phyloP scores from a whole-genome alignment of 768 basidiomycete species.

The Trametes maxima region DNA sequence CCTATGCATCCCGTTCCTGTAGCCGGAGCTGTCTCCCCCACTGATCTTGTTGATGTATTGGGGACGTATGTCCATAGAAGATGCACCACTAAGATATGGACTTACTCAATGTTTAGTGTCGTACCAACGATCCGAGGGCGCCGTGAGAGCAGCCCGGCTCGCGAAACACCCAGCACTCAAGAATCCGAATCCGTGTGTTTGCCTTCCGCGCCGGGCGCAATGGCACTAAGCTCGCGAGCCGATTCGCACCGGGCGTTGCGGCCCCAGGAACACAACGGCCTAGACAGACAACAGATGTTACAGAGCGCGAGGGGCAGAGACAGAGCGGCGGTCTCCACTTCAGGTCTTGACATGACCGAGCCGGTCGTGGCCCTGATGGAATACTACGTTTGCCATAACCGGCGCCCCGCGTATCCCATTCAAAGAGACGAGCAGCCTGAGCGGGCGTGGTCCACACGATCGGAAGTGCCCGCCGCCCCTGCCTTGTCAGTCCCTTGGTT shows the following conservation, averaged over 20 bases:
- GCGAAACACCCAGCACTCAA: background rate
- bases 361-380: constrained; percentile 11
- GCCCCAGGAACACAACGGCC: constrained; percentile 13
- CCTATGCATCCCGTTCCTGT: background rate
- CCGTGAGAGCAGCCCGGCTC: background rate
- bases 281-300: constrained; percentile 4
- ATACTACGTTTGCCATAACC: background rate
- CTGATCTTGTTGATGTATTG: constrained; percentile 3
- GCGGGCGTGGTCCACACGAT: background rate
- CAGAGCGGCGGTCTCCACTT: constrained; percentile 1
- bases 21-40: background rate
- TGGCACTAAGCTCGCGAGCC: background rate
- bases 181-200: background rate
- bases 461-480: constrained; percentile 9
- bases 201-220: background rate
- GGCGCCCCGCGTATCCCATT: background rate
- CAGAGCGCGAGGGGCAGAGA: background rate
- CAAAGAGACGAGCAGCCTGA: background rate
- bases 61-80: background rate
- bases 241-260: constrained; percentile 7
- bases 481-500: background rate
- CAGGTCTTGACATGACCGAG: constrained; percentile 9
- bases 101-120: no score
- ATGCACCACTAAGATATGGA: background rate
- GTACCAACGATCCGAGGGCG: background rate